Base-by-base conservation (phyloP, 2,329 filamentous ascomycete genomes). In the Fusarium torreyae region DNA sequence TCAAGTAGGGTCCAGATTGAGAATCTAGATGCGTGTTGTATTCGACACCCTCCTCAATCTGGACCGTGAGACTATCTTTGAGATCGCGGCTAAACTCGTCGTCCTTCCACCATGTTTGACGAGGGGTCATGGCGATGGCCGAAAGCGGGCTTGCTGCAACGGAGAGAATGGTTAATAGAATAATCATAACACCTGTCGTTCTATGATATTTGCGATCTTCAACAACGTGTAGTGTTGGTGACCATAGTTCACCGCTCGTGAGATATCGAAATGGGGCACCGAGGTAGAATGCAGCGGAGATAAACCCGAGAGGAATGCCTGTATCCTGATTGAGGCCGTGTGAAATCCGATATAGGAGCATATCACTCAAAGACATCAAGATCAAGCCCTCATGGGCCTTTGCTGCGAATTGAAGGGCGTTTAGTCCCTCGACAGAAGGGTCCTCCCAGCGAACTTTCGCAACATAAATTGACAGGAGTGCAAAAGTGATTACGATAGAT, bases 51-150 rank as follows among this genome's bases (percentile, higher is more conserved):
- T n/a, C n/a, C n/a, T n/a, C n/a, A n/a, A n/a, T n/a, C n/a, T n/a
- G n/a, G n/a, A n/a, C n/a, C n/a, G n/a, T n/a, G n/a, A n/a, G n/a
- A n/a, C n/a, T n/a, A n/a, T n/a, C n/a, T n/a, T n/a, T n/a, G n/a
- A n/a, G n/a, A n/a, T n/a, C n/a, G n/a, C n/a, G n/a, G 28, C 3
- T 9, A 7, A 28, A 28, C 2, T 28, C 26, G 26, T 28, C 26
- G 9, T 26, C 24, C 2, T 11, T 2, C 48, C 51, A 52, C 57
- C 62, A 61, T 28, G 22, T 28, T 9, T 51, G 34, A 3, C 62
- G 62, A 24, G 62, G 62, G n/a, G 61, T 65, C 51, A 65, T 61
- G 7, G 43, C 31, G 9, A 56, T 57, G 20, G 62, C 62, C 2
- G 62, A 65, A 5, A 65, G n/a, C 0, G 62, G 62, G 8, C 18